Base-by-base conservation (phyloP, 176 grass and related monocot genomes). In the Tillandsia leiboldiana region DNA sequence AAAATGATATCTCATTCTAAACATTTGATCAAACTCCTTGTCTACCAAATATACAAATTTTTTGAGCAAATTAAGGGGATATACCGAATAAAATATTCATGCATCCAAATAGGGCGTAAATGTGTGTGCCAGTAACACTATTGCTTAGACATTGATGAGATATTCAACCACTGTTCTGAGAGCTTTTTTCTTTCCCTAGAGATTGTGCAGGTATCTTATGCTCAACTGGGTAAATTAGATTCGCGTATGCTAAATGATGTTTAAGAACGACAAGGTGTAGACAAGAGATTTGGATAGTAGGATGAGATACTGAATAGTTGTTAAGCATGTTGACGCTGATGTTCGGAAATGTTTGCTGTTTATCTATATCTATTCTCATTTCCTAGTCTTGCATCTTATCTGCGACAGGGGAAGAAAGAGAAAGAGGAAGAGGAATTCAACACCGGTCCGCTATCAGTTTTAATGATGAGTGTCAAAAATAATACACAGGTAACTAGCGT, bases 401-500 rank as follows among this genome's bases (percentile, higher is more conserved):
- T 61, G 56, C 22, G 15, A 61, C 56, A 61, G 56, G 82, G 79
- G 58, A 87, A 88, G 66, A 87, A 87, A 79, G 83, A 88, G 66
- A 87, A 87, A 79, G 83, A 85, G 70, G 85, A 91, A 73, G 88
- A 91, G 70, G 89, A 91, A 87, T 92, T 92, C 67, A 88, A 71
- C 79, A 92, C 89, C 9, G 85, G 89, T 2, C 89, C 89, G 75
- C 73, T 92, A 13, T 92, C 85, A 70, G 89, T 92, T 51, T 70
- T 92, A 42, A 92, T 92, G 89, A 85, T 91, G 85, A 87, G 85
- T 59, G 85, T 92, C 53, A 92, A 92, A 73, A 92, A 88, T 72
- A 92, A 88, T 74, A 91, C 89, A n/a, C 85, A 92, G 82, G 89
- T 80, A 79, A 61, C 8, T 9, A 42, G 33, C 33, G 1, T 42